Base-by-base conservation (phyloP, 805 yeast genomes). In the Candida tammaniensis region DNA sequence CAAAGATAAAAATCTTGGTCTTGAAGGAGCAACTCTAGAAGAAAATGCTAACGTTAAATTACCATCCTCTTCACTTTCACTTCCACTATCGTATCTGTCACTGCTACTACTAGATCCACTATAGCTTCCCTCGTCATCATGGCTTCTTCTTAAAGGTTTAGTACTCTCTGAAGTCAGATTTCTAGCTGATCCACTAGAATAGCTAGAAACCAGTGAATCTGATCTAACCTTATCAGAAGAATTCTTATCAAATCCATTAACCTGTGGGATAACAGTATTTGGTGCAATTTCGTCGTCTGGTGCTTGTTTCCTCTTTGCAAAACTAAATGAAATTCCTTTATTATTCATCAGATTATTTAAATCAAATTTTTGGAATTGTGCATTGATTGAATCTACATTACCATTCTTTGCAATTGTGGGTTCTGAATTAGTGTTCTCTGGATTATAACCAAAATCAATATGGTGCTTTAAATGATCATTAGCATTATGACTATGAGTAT, bases 31-130 rank as follows among this genome's bases (percentile, higher is more conserved):
- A 7, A 66, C 54, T 41, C 67, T 66, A 3, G 73, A 65, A 2
- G 67, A 48, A 42, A 72, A 68, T 17, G 68, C 70, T 24, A 72
- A 52, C 1, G 74, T 70, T 36, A 71, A 50, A 40, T 70, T 66
- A 1, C 64, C 72, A 30, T 64, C 74, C 21, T 53, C 63, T 13
- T 65, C 73, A 20, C 59, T 59, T 5, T 59, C 70, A 28, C 58
- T 52, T 27, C 39, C 51, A n/a, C 35, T 43, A 7, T 42, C 48
- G 19, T 37, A 36, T 20, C 35, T 40, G 4, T 27, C 31, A 9
- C 34, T 36, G 17, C 29, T 31, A 17, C 28, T 20, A 28, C 39
- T 33, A 7, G 36, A 30, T 7, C 27, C 20, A 25, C 41, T 37
- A 20, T 21, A 14, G 17, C 30, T 35, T 5, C 22, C 24, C 5